A percentile compares a stretch with the other conserved stretches of the same genome.
phyloP scores from a whole-genome alignment of 805 yeast species.

The Alloascoidea africana region DNA sequence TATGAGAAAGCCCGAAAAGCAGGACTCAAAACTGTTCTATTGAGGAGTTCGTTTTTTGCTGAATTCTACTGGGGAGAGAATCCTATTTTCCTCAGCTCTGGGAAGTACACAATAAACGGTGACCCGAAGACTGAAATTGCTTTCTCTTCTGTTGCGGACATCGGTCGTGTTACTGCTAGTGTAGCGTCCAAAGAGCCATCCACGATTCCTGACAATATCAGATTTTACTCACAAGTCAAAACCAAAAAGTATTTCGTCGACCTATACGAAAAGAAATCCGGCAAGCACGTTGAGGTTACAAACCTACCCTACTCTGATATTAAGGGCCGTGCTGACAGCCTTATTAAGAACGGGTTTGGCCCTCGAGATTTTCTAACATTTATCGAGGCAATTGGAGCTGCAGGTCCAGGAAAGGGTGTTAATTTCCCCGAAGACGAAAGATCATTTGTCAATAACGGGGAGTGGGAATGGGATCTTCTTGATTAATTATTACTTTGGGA shows the following conservation, averaged over 20 bases:
- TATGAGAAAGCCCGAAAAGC: constrained; percentile 8
- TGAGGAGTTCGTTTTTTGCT: constrained; percentile 11
- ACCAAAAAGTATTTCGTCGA: constrained; percentile 23
- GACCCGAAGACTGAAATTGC: constrained; percentile 22
- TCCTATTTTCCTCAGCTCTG: constrained; percentile 12
- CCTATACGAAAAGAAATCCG: constrained; percentile 24
- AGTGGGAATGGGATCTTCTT: constrained; percentile 2
- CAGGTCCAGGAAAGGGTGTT: constrained; percentile 27
- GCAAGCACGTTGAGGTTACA: constrained; percentile 19
- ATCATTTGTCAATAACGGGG: constrained; percentile 23
- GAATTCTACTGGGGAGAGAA: constrained; percentile 17
- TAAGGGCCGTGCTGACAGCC: constrained; percentile 17
- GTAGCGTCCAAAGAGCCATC: constrained; percentile 23
- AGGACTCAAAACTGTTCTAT: constrained; percentile 13
- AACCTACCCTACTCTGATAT: constrained; percentile 19
- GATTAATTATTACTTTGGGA: too few relatives aligned
- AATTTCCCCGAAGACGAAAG: constrained; percentile 18
- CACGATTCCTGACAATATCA: constrained; percentile 26
- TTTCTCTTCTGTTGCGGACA: constrained; percentile 23
- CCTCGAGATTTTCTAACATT: constrained; percentile 23
- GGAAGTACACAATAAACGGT: constrained; percentile 24
- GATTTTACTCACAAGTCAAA: constrained; percentile 26
- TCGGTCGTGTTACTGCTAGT: constrained; percentile 28
- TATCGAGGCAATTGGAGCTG: constrained; percentile 16
- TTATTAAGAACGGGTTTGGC: constrained; percentile 17